Evolutionary conservation across 2,329 filamentous ascomycete species (phyloP).

Genomic region (Talaromyces sp.): DNA sequence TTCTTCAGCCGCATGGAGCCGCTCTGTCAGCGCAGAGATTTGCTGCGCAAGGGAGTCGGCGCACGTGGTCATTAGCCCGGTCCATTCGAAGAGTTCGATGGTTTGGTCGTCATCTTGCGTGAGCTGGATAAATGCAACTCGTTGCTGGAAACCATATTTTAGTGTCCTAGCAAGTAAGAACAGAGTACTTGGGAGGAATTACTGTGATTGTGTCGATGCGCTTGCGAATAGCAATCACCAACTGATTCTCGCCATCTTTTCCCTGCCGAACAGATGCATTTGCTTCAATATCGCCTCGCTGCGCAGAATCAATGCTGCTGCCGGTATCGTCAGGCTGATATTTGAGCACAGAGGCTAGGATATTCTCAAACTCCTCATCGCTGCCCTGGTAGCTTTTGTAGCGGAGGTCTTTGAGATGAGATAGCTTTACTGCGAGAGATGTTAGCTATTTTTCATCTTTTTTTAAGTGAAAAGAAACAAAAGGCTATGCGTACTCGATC

Average conservation of each 20-base stretch:
- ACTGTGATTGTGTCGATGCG: conserved; percentile 46
- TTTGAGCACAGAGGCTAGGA: conserved; percentile 31
- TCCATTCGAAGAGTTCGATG: conserved; percentile 55
- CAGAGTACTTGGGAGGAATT: conserved; percentile 6
- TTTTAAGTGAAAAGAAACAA: conserved; percentile 16
- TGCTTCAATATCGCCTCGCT: conserved; percentile 24
- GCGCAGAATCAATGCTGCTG: conserved; percentile 14
- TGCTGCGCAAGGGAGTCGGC: conserved; percentile 38
- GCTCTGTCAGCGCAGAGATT: conserved; percentile 35
- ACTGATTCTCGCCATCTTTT: conserved; percentile 24
- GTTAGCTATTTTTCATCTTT: background rate
- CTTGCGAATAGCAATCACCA: conserved; percentile 39
- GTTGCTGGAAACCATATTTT: conserved; percentile 37
- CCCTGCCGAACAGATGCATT: conserved; percentile 22
- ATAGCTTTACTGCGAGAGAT: conserved; percentile 29
- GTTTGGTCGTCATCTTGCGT: conserved; percentile 49
- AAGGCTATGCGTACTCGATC: conserved; percentile 32
- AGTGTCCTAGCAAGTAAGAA: conserved; percentile 8
- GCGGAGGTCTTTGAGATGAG: conserved; percentile 31
- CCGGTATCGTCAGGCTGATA: conserved; percentile 10
- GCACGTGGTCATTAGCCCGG: conserved; percentile 42
- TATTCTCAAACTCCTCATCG: conserved; percentile 37
- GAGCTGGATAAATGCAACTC: conserved; percentile 50
- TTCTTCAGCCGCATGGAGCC: conserved; percentile 42
- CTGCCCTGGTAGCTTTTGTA: conserved; percentile 39